phyloP scores from a whole-genome alignment of 2,329 filamentous ascomycete genomes.

The Rhytidhysteron rufulum region DNA sequence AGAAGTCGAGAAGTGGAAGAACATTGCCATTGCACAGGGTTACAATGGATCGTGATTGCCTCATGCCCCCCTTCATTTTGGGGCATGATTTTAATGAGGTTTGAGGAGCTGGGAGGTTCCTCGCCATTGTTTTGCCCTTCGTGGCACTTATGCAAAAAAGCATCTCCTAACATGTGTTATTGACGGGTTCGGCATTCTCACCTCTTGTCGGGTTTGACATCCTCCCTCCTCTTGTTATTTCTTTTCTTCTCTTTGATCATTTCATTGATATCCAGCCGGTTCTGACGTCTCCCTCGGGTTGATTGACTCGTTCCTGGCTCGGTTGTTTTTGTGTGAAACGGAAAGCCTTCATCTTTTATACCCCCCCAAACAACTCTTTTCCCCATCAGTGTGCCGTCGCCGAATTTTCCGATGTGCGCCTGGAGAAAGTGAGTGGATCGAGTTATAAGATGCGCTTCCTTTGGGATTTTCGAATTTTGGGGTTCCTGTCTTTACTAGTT shows the following conservation, averaged over 20 bases:
- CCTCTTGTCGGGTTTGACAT: conserved; percentile 1
- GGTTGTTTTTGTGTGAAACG: neutral
- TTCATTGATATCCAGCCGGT: conserved; percentile 33
- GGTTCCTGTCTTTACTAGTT: no score
- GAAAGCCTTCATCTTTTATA: neutral
- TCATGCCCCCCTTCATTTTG: conserved; percentile 17
- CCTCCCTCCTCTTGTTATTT: neutral
- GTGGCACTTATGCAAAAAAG: neutral
- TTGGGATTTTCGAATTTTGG: no score
- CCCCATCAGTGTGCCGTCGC: neutral
- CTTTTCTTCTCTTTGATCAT: conserved; percentile 10
- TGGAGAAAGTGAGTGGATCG: no score
- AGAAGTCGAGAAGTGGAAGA: conserved; percentile 41
- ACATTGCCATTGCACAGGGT: conserved; percentile 35
- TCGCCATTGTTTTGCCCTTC: conserved; percentile 5
- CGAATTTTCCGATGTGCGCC: neutral
- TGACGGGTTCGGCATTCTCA: neutral
- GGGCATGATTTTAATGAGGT: conserved; percentile 21
- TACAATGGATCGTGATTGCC: conserved; percentile 32
- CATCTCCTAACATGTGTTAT: neutral
- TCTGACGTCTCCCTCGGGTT: conserved; percentile 48
- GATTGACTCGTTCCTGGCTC: conserved; percentile 48
- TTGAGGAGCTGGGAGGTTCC: conserved; percentile 33
- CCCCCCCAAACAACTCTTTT: no score
- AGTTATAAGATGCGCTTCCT: no score